Conservation (phyloP, 2,329 filamentous ascomycete species). For the Colletotrichum gigasporum region DNA sequence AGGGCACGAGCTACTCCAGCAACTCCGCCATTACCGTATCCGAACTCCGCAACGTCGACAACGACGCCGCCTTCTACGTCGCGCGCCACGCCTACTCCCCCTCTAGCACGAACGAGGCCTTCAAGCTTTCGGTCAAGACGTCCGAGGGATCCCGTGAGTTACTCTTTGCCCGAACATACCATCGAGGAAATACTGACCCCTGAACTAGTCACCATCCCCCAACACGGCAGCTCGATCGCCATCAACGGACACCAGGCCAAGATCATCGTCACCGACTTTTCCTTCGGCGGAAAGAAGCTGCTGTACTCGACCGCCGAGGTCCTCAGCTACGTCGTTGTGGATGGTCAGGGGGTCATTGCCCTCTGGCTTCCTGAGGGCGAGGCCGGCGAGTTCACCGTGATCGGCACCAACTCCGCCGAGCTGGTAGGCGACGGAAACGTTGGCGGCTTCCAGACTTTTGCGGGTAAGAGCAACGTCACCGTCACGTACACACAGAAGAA, state of each 20-base stretch:
- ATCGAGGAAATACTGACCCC: background rate
- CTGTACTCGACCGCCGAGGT: slow-evolving; percentile 67
- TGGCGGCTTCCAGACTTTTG: slow-evolving; percentile 50
- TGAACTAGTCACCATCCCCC: slow-evolving; percentile 58
- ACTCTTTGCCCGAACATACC: rapidly evolving
- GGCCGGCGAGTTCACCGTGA: slow-evolving; percentile 62
- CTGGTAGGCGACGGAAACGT: slow-evolving; percentile 49
- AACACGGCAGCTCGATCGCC: slow-evolving; percentile 55
- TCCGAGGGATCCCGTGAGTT: slow-evolving; percentile 55
- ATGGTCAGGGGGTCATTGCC: slow-evolving; percentile 56
- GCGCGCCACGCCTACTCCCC: slow-evolving; percentile 64
- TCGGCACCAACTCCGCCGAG: slow-evolving; percentile 40
- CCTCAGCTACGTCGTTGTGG: slow-evolving; percentile 59
- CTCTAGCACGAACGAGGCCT: slow-evolving; percentile 58
- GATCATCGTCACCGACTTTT: slow-evolving; percentile 69
- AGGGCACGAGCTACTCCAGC: slow-evolving; percentile 59
- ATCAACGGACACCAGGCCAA: slow-evolving; percentile 71
- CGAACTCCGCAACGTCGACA: slow-evolving; percentile 68
- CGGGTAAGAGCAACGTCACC: slow-evolving; percentile 49
- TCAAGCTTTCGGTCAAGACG: slow-evolving; percentile 65
- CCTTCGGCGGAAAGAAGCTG: slow-evolving; percentile 58
- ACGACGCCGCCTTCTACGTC: slow-evolving; percentile 67
- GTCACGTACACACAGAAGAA: slow-evolving; percentile 58
- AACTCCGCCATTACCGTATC: slow-evolving; percentile 62
- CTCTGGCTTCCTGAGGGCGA: slow-evolving; percentile 65